Evolutionary conservation across 495 filamentous ascomycete species (phyloP), one percentile per base, ranked within the genome.

Genomic region (Entonaema liquescens): DNA sequence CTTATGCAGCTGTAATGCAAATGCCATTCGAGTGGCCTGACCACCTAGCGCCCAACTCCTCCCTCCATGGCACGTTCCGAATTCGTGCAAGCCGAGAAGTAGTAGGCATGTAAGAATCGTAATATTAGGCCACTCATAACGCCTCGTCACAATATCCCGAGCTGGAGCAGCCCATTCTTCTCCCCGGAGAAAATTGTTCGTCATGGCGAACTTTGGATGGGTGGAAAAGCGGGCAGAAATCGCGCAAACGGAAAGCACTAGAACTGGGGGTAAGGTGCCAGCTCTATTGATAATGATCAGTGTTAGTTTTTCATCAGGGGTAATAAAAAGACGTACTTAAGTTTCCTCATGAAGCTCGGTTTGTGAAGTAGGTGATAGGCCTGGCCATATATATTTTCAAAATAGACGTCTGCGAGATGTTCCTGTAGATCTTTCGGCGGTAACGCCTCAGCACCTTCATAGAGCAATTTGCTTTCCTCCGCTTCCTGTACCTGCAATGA

Each of bases 281-380:
- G 81, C 81, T 78, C 86, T 87, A 58, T 50, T 5, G 59, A 60
- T 3, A 17, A 17, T 29, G 66, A 72, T 81, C 62, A 81, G 77
- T 59, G 65, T 9, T 59, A 57, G 31, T 40, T 21, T 21, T 11
- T 13, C 3, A 59, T 36, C 25, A 54, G 33, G 36, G 25, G 62
- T 47, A 68, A 50, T 36, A 19, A 23, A 53, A 68, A 70, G 58
- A 80, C 84, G 36, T 81, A 90, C 89, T 84, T 86, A 65, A 96
- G 82, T 69, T 91, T 91, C 62, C 95, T 86, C 89, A 98, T 97
- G 77, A 93, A 99, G 72, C 94, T 98, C 19, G 95, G 94, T 76
- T 97, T 98, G 77, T 99, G 95, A 31, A 99, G 87, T n/a, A 99
- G 81, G 65, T 94, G 92, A 76, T 98, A 99, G 5, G 93, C 90